Conservation (phyloP, 179 eudicot genomes). For the Sideroxylon spinosum region DNA sequence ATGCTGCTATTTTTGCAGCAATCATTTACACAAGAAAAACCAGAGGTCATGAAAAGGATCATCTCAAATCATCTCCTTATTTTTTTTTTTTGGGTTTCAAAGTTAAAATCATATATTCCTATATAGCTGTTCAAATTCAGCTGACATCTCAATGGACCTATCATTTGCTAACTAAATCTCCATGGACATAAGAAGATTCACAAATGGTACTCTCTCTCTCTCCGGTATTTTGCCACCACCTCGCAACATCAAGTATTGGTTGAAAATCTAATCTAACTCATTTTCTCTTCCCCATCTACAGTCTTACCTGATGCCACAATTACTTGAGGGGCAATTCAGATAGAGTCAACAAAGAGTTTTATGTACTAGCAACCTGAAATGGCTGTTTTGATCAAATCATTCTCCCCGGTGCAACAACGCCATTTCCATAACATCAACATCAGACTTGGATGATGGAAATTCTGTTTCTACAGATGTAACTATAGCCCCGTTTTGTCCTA, state of each 20-base stretch:
- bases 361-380: not conserved
- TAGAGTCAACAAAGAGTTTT: constrained; percentile 6
- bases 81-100: not conserved
- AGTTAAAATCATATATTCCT: constrained; percentile 4
- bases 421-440: not conserved
- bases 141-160: constrained; percentile 19
- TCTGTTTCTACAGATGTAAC: constrained; percentile 4
- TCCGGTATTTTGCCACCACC: constrained; percentile 8
- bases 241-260: constrained; percentile 15
- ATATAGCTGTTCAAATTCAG: constrained; percentile 18
- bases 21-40: constrained; percentile 8
- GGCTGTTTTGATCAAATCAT: constrained; percentile 12
- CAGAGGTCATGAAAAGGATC: not conserved
- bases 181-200: constrained; percentile 14
- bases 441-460: not conserved
- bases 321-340: constrained; percentile 18
- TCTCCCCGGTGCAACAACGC: not conserved
- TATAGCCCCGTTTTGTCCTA: not conserved
- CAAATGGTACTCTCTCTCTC: not conserved
- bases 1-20: constrained; percentile 7
- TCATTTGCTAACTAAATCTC: constrained; percentile 11
- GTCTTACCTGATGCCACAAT: constrained; percentile 8
- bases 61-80: constrained; percentile 1
- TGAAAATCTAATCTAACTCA: constrained; percentile 17
- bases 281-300: constrained; percentile 11